Evolutionary conservation across 148 eudicot species (phyloP).

Genomic region (Silene conica): DNA sequence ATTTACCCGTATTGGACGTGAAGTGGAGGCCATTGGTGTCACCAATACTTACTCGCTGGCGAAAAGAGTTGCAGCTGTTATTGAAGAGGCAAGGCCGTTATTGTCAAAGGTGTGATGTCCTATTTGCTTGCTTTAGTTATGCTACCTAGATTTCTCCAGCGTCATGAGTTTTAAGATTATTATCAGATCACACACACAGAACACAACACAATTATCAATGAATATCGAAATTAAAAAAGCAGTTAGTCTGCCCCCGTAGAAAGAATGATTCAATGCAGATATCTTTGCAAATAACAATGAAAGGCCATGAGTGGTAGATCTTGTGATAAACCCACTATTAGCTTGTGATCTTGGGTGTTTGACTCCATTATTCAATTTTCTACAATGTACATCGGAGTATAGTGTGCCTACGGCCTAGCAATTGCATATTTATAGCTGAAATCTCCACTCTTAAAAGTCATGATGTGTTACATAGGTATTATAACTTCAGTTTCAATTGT

Average conservation of each 20-base stretch:
- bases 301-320: no score
- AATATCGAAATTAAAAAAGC: background rate
- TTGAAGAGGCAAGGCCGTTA: conserved; percentile 84
- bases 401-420: no score
- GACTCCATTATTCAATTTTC: no score
- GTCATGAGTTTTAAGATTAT: background rate
- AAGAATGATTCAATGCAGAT: background rate
- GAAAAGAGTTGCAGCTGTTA: conserved; percentile 56
- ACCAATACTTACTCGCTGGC: conserved; percentile 63
- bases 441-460: no score
- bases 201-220: background rate
- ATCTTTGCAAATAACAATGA: background rate
- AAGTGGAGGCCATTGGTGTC: conserved; percentile 80
- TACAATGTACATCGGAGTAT: no score
- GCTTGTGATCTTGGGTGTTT: no score
- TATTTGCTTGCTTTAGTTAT: conserved; percentile 21
- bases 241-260: background rate
- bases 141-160: background rate
- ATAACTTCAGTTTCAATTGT: no score
- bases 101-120: conserved; percentile 62
- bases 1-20: conserved; percentile 90
- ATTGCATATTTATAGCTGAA: no score
- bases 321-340: no score
- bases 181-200: background rate
- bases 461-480: no score